Evolutionary conservation across 768 basidiomycete species (phyloP).

Genomic region (Leccinum uliginosum): DNA sequence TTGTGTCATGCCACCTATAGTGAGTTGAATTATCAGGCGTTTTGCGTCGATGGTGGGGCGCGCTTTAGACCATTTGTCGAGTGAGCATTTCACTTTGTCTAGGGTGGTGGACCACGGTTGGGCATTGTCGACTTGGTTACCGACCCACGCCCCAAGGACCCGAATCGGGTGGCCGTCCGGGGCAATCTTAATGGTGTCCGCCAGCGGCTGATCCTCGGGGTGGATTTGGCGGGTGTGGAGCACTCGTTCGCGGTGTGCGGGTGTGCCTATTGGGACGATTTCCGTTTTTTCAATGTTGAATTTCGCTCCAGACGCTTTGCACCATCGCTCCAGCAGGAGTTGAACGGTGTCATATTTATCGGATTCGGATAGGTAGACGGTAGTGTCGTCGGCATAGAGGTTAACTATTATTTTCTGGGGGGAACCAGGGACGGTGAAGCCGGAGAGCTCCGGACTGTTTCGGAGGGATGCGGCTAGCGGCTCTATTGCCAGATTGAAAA

Average conservation of each 20-base stretch:
- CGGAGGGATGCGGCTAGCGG: conserved; percentile 7
- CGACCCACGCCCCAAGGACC: neutral
- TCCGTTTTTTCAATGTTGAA: conserved; percentile 24
- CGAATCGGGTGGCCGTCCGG: neutral
- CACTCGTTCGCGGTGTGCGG: neutral
- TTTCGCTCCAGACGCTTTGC: neutral
- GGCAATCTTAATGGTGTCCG: neutral
- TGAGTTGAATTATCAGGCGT: neutral
- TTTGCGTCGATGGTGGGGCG: conserved; percentile 17
- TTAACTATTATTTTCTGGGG: neutral
- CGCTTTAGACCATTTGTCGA: too few relatives aligned
- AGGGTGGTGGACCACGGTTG: neutral
- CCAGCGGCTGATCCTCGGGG: neutral
- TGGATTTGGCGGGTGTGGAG: neutral
- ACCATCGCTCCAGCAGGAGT: conserved; percentile 28
- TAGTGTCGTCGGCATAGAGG: neutral
- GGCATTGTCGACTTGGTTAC: neutral
- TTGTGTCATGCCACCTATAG: conserved; percentile 20
- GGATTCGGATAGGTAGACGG: neutral
- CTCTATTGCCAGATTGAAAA: conserved; percentile 31
- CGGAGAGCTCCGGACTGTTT: neutral
- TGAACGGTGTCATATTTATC: neutral
- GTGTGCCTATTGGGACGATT: conserved; percentile 22
- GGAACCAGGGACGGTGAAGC: neutral
- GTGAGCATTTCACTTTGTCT: too few relatives aligned